Percentiles rank a stretch among this genome's conserved stretches.
Conservation (phyloP, 176 grass and related monocot species). For the Ensete ventricosum region DNA sequence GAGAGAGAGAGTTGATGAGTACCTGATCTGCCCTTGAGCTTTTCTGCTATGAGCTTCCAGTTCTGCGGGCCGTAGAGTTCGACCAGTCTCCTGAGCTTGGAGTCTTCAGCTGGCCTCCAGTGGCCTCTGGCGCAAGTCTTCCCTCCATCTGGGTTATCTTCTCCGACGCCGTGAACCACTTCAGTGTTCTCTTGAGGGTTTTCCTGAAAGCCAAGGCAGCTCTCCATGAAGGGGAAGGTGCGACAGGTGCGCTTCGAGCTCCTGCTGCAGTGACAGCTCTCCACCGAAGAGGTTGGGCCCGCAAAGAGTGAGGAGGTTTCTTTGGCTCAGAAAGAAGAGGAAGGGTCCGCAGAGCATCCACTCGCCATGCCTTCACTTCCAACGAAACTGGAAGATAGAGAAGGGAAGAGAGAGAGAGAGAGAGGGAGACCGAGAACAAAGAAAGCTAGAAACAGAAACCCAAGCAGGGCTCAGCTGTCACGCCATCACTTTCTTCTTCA, state of each 20-base stretch:
- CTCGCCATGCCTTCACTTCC: constrained; percentile 3
- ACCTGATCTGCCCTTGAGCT: constrained; percentile 16
- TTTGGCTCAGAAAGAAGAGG: neutral
- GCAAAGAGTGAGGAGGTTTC: neutral
- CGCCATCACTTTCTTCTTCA: neutral
- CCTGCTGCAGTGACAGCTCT: neutral
- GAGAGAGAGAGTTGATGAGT: neutral
- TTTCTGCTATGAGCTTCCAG: constrained; percentile 17
- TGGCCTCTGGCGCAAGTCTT: constrained; percentile 9
- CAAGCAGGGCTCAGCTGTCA: neutral
- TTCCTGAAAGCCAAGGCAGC: neutral
- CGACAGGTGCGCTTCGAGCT: too few species aligned
- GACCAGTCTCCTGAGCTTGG: constrained; percentile 5
- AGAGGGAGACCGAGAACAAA: neutral
- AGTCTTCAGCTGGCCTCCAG: constrained; percentile 11
- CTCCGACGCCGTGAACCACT: too few species aligned
- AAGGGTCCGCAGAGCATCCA: neutral
- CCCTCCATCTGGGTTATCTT: neutral
- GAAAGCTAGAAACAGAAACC: neutral
- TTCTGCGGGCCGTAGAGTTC: constrained; percentile 12
- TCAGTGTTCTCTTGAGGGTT: neutral
- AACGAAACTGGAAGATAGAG: neutral
- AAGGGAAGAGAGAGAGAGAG: neutral
- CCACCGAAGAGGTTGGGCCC: neutral
- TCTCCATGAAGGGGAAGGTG: constrained; percentile 1